A percentile compares a stretch with the other conserved stretches of the same genome.
phyloP scores from a whole-genome alignment of 352 stramenopile species.

The Aphanomyces stellatus region DNA sequence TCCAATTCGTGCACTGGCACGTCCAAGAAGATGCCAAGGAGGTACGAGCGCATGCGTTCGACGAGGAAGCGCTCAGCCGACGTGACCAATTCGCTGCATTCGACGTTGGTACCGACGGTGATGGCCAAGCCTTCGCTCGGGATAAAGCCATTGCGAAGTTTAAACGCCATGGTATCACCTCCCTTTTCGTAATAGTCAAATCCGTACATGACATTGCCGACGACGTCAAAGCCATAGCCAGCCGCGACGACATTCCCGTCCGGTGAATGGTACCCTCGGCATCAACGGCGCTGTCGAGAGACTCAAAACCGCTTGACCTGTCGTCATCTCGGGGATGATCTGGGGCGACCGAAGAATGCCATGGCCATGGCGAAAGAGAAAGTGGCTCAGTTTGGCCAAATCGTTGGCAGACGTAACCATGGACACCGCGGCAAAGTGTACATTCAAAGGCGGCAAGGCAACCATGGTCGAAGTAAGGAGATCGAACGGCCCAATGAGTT shows the following conservation, averaged over 20 bases:
- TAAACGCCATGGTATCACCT: slow-evolving; percentile 41
- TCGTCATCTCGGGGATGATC: slow-evolving; percentile 45
- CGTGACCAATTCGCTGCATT: slow-evolving; percentile 26
- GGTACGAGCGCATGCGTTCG: slow-evolving; percentile 55
- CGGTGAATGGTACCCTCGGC: slow-evolving; percentile 33
- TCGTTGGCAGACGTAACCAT: slow-evolving; percentile 44
- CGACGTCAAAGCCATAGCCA: slow-evolving; percentile 57
- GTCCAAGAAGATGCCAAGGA: slow-evolving; percentile 55
- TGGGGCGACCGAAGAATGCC: slow-evolving; percentile 29
- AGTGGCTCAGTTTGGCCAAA: slow-evolving; percentile 38
- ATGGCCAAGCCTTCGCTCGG: slow-evolving; percentile 39
- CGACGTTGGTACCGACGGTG: slow-evolving; percentile 49
- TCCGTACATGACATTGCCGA: slow-evolving; percentile 43
- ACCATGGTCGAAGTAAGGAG: slow-evolving; percentile 19
- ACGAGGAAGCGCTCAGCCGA: slow-evolving; percentile 35
- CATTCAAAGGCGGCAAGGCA: not conserved
- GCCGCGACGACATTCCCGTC: slow-evolving; percentile 46
- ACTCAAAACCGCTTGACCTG: slow-evolving; percentile 20
- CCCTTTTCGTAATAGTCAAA: slow-evolving; percentile 65
- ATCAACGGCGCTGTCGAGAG: too few relatives aligned
- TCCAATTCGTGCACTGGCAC: slow-evolving; percentile 47
- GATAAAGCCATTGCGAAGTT: slow-evolving; percentile 44
- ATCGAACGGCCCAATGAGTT: slow-evolving; percentile 39
- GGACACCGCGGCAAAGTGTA: slow-evolving; percentile 32
- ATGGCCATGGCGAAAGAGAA: slow-evolving; percentile 49